These are phyloP conservation scores for Podospora anserina DNA, from an alignment of 495 filamentous ascomycete species.

Conservation along the genomic window DNA sequence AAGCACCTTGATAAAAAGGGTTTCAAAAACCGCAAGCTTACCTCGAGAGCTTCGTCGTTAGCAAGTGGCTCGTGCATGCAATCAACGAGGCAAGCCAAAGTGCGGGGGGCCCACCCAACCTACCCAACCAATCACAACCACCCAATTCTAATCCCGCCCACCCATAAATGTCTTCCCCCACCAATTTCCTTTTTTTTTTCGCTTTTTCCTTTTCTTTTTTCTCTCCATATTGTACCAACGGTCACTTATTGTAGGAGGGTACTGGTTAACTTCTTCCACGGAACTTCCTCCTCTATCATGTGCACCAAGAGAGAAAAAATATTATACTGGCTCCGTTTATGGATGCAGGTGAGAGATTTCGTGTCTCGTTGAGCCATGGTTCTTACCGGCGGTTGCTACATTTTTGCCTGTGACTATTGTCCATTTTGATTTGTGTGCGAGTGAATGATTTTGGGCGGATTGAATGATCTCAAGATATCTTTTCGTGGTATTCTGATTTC, in stretches of 20 bases:
- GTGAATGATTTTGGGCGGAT: neutral
- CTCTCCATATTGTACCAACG: constrained; percentile 58
- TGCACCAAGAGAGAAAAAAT: constrained; percentile 57
- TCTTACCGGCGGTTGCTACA: constrained; percentile 65
- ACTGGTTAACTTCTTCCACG: constrained; percentile 33
- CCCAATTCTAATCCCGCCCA: constrained; percentile 25
- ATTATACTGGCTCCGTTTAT: constrained; percentile 51
- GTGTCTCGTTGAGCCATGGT: constrained; percentile 49
- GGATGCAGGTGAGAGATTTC: constrained; percentile 54
- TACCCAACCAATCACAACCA: constrained; percentile 27
- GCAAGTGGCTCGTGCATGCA: neutral
- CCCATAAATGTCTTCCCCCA: constrained; percentile 22
- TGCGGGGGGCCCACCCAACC: neutral
- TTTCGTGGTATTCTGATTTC: too few species aligned
- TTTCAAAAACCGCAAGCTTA: constrained; percentile 20
- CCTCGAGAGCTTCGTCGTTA: constrained; percentile 8
- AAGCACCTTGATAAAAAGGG: too few species aligned
- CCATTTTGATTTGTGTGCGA: neutral
- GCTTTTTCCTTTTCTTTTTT: constrained; percentile 33
- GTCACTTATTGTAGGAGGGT: constrained; percentile 87
- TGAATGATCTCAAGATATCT: too few species aligned
- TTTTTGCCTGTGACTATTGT: constrained; percentile 14
- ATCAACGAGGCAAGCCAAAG: neutral
- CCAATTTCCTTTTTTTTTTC: constrained; percentile 26
- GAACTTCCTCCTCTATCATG: constrained; percentile 59